phyloP scores from a whole-genome alignment of 805 yeast genomes.

The Starmerella gropengiesseri region DNA sequence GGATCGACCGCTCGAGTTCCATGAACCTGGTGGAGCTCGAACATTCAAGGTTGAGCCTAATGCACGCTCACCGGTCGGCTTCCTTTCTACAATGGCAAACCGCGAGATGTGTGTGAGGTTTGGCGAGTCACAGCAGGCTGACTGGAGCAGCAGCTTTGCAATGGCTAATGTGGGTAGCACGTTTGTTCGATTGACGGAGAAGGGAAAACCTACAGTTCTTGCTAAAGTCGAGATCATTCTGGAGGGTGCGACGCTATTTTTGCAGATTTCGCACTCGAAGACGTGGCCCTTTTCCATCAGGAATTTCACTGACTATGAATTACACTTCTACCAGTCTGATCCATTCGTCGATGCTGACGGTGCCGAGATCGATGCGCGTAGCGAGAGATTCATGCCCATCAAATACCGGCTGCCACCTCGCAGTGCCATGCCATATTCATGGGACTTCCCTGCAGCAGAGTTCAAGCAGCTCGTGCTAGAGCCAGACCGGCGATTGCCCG shows the following conservation, averaged over 20 bases:
- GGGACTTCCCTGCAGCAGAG: slow-evolving; percentile 91
- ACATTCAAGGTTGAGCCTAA: slow-evolving; percentile 34
- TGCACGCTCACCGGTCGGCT: slow-evolving; percentile 47
- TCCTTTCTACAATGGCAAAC: slow-evolving; percentile 31
- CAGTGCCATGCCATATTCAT: slow-evolving; percentile 95
- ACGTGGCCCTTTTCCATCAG: slow-evolving; percentile 91
- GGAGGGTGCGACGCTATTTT: slow-evolving; percentile 74
- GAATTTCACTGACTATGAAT: slow-evolving; percentile 80
- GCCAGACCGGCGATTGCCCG: slow-evolving; percentile 33
- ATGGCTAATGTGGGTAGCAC: slow-evolving; percentile 77
- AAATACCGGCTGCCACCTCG: slow-evolving; percentile 73
- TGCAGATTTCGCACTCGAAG: slow-evolving; percentile 61
- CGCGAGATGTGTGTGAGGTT: slow-evolving; percentile 22
- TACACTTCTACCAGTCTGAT: slow-evolving; percentile 75
- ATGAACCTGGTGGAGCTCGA: slow-evolving; percentile 24
- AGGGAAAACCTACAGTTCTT: slow-evolving; percentile 46
- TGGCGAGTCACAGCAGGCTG: slow-evolving; percentile 42
- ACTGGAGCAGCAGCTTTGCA: slow-evolving; percentile 83
- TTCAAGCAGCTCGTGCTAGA: slow-evolving; percentile 69
- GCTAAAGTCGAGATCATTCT: slow-evolving; percentile 61
- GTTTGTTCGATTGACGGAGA: slow-evolving; percentile 56
- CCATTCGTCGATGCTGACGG: slow-evolving; percentile 59
- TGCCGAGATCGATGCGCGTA: slow-evolving; percentile 33
- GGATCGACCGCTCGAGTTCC: slow-evolving; percentile 37
- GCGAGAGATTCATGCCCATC: slow-evolving; percentile 60